These are phyloP conservation scores for Paspalum notatum DNA, from an alignment of 176 grass and related monocot species.

Conservation along the genomic window DNA sequence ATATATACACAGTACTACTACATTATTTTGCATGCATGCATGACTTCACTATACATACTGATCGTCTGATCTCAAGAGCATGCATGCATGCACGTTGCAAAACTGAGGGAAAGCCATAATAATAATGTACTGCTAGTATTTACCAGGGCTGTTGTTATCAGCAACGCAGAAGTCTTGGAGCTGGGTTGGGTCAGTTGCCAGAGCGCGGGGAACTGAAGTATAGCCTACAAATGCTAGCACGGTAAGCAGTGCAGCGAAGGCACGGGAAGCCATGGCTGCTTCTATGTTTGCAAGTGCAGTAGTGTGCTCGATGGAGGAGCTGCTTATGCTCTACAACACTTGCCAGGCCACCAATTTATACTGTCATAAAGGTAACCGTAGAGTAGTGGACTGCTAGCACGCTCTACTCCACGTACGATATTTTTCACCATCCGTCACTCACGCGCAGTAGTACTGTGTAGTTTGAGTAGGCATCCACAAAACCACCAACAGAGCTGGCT, in stretches of 20 bases:
- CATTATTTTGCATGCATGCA: not conserved
- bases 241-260: constrained; percentile 30
- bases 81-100: too few species aligned
- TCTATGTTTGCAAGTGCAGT: not conserved
- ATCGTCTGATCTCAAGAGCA: too few species aligned
- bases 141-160: constrained; percentile 53
- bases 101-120: too few species aligned
- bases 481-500: not conserved
- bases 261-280: constrained; percentile 46
- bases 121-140: not conserved
- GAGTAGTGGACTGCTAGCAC: constrained; percentile 44
- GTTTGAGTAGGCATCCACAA: constrained; percentile 55
- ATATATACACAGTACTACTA: not conserved
- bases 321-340: constrained; percentile 18
- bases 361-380: constrained; percentile 23
- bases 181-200: constrained; percentile 55
- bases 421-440: constrained; percentile 16
- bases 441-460: not conserved
- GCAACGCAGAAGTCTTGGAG: constrained; percentile 86
- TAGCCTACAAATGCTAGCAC: constrained; percentile 15
- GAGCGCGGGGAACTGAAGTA: constrained; percentile 33
- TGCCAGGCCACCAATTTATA: constrained; percentile 44
- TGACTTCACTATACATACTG: not conserved
- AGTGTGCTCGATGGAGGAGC: constrained; percentile 16
- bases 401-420: not conserved